Percentiles rank a stretch among this genome's conserved stretches.
These are phyloP conservation scores for Drechslerella coelobrocha DNA, from an alignment of 2,329 filamentous ascomycete species.

Conservation along the genomic window DNA sequence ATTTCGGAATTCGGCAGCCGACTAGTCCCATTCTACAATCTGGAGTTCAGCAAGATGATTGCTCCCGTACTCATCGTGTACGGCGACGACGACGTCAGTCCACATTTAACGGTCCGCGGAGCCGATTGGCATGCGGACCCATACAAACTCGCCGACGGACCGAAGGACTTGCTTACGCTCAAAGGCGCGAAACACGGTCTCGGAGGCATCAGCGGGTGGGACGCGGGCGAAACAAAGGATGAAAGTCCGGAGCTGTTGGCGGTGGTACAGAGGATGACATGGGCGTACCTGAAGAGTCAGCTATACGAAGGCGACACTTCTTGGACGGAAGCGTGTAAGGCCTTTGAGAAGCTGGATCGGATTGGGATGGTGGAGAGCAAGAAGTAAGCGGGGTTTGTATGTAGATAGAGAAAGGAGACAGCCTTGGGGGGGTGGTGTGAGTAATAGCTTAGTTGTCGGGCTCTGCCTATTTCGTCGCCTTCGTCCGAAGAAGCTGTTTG, in stretches of 20 bases:
- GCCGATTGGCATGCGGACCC: slow-evolving; percentile 59
- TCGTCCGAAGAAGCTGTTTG: neutral
- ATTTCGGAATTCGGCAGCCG: slow-evolving; percentile 55
- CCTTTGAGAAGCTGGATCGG: slow-evolving; percentile 51
- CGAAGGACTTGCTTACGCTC: slow-evolving; percentile 58
- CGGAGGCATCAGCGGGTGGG: slow-evolving; percentile 59
- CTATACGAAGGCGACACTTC: slow-evolving; percentile 57
- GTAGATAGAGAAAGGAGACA: neutral
- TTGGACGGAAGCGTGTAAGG: slow-evolving; percentile 56
- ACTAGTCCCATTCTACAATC: slow-evolving; percentile 57
- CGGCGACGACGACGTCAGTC: slow-evolving; percentile 58
- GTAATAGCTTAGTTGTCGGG: neutral
- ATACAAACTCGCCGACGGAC: slow-evolving; percentile 56
- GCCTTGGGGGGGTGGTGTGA: neutral
- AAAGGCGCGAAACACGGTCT: slow-evolving; percentile 58
- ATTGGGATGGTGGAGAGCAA: slow-evolving; percentile 56
- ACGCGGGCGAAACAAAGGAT: slow-evolving; percentile 57
- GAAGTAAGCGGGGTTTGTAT: slow-evolving; percentile 12
- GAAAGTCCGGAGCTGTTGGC: slow-evolving; percentile 58
- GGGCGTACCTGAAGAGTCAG: slow-evolving; percentile 58
- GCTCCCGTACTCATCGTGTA: slow-evolving; percentile 58
- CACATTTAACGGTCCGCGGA: slow-evolving; percentile 57
- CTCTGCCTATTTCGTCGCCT: neutral
- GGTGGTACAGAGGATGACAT: slow-evolving; percentile 58
- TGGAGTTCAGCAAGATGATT: slow-evolving; percentile 57